Evolutionary conservation across 352 stramenopile species (phyloP).

Genomic region (Phytophthora lateralis): DNA sequence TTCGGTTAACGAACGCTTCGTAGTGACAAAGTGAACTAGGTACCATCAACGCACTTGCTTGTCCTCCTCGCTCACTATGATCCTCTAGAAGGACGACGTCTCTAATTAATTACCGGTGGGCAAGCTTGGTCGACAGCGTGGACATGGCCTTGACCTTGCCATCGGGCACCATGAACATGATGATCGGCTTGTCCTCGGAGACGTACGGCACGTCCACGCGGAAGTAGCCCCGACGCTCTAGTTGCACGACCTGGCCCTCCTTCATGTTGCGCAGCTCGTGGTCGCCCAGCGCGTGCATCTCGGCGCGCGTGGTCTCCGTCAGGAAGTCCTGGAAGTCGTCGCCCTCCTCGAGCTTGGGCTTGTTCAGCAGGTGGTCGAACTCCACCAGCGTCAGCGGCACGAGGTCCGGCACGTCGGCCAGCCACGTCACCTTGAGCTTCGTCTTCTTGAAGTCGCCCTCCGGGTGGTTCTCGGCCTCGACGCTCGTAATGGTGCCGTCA

Average conservation of each 20-base stretch:
- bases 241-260: constrained; percentile 96
- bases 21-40: no score
- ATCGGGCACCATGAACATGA: constrained; percentile 99
- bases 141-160: constrained; percentile 94
- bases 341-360: constrained; percentile 98
- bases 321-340: constrained; percentile 98
- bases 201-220: constrained; percentile 88
- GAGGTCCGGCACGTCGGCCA: constrained; percentile 90
- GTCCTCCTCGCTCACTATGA: no score
- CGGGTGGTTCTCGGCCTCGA: constrained; percentile 80
- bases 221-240: constrained; percentile 99
- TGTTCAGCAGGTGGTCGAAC: constrained; percentile 99
- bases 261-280: constrained; percentile 95
- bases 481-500: constrained; percentile 53
- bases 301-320: constrained; percentile 95
- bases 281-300: constrained; percentile 94
- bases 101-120: constrained; percentile 62
- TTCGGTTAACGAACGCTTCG: no score
- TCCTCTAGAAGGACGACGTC: constrained; percentile 2
- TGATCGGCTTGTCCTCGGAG: constrained; percentile 89
- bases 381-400: constrained; percentile 94
- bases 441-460: constrained; percentile 94
- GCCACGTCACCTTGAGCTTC: constrained; percentile 97
- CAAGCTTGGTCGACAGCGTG: constrained; percentile 87
- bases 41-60: neutral